These are phyloP conservation scores for Trametes sanguinea DNA, from an alignment of 768 basidiomycete genomes.

Conservation along the genomic window DNA sequence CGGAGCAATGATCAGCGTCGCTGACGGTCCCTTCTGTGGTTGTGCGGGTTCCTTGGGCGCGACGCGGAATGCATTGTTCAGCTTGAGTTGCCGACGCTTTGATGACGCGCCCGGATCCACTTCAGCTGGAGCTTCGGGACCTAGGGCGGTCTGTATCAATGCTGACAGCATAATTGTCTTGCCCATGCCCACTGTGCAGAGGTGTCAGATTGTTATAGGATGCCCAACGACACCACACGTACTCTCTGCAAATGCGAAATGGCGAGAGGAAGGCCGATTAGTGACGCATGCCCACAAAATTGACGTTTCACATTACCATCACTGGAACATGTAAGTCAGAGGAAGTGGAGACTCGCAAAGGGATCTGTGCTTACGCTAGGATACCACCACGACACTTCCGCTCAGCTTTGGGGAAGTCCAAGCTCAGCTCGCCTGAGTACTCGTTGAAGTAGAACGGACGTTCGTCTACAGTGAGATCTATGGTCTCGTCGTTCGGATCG, in stretches of 20 bases:
- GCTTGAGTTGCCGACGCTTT: slow-evolving; percentile 58
- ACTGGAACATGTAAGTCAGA: background rate
- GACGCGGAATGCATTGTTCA: slow-evolving; percentile 64
- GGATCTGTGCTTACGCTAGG: slow-evolving; percentile 58
- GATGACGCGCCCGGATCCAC: slow-evolving; percentile 29
- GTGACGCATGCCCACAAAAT: background rate
- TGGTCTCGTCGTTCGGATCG: slow-evolving; percentile 56
- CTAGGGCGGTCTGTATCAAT: slow-evolving; percentile 78
- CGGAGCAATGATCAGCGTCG: slow-evolving; percentile 90
- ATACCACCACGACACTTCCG: slow-evolving; percentile 84
- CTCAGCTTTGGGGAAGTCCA: slow-evolving; percentile 82
- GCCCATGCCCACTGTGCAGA: slow-evolving; percentile 82
- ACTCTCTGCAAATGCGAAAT: slow-evolving; percentile 17
- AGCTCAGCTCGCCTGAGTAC: slow-evolving; percentile 85
- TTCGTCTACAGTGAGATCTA: slow-evolving; percentile 83
- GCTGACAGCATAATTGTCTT: slow-evolving; percentile 94
- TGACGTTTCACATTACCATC: background rate
- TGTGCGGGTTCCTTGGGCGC: slow-evolving; percentile 26
- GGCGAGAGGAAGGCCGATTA: background rate
- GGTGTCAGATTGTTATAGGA: background rate
- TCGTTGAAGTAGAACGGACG: slow-evolving; percentile 86
- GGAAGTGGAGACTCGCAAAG: no score
- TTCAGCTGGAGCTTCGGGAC: slow-evolving; percentile 38
- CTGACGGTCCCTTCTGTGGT: slow-evolving; percentile 46
- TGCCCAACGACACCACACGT: slow-evolving; percentile 3